A percentile compares a stretch with the other conserved stretches of the same genome.
phyloP scores from a whole-genome alignment of 345 rosid species.

The Eucalyptus shirleyi region DNA sequence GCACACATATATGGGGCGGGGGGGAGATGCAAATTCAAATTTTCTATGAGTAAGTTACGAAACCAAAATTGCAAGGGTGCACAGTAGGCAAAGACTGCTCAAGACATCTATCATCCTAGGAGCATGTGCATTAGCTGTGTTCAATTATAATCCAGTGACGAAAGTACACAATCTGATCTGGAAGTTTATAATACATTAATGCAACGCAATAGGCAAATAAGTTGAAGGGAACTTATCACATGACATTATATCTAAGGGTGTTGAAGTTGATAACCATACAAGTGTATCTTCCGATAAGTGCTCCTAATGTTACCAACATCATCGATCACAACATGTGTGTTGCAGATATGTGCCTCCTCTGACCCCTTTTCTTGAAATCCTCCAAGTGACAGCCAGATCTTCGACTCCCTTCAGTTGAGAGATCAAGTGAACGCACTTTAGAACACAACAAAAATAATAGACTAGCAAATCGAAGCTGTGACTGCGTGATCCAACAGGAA shows the following conservation, averaged over 20 bases:
- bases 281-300: conserved; percentile 64
- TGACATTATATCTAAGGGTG: not conserved
- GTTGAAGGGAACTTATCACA: not conserved
- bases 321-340: conserved; percentile 85
- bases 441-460: not conserved
- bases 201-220: not conserved
- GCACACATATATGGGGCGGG: not conserved
- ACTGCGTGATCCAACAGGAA: not conserved
- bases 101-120: not conserved
- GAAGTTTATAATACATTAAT: not conserved
- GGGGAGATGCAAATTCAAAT: not conserved
- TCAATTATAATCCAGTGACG: not conserved
- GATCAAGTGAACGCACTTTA: not conserved
- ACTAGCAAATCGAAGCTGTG: not conserved
- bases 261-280: conserved; percentile 25
- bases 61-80: not conserved
- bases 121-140: not conserved
- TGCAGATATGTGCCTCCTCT: conserved; percentile 55
- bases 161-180: not conserved
- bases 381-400: conserved; percentile 87
- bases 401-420: conserved; percentile 41
- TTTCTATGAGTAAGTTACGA: not conserved
- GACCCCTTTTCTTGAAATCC: conserved; percentile 83
- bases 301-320: conserved; percentile 56
- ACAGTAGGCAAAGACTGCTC: not conserved